These are phyloP conservation scores for cucumber (Cucumis sativus) DNA, from an alignment of 306 rosid genomes.

Conservation along the genomic window DNA sequence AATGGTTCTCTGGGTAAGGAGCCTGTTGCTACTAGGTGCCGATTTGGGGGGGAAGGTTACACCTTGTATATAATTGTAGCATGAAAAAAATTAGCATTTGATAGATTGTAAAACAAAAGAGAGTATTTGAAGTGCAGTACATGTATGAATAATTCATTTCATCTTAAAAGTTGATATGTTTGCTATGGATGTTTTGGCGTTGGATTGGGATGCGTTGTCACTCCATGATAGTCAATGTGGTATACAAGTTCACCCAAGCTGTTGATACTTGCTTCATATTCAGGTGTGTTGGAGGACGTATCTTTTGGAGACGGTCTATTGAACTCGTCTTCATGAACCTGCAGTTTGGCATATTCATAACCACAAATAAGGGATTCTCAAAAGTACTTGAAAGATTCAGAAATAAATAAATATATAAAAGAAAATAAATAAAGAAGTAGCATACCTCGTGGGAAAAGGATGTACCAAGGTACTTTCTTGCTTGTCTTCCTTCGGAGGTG, in stretches of 20 bases:
- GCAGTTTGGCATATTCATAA: constrained; percentile 22
- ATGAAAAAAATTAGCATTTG: neutral
- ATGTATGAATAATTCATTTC: neutral
- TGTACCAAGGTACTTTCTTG: constrained; percentile 36
- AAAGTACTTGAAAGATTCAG: neutral
- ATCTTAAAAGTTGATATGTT: neutral
- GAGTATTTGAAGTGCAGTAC: constrained; percentile 2
- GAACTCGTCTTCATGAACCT: constrained; percentile 35
- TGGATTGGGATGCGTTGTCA: constrained; percentile 74
- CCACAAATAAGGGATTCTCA: neutral
- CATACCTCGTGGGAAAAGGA: constrained; percentile 6
- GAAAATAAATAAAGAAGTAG: neutral
- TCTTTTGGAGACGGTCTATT: constrained; percentile 17
- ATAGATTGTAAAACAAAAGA: neutral
- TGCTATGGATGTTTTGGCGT: constrained; percentile 62
- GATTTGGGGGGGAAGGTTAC: neutral
- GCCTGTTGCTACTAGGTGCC: neutral
- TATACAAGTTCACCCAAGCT: constrained; percentile 41
- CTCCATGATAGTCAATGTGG: constrained; percentile 85
- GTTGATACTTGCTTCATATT: constrained; percentile 18
- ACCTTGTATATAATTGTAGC: neutral
- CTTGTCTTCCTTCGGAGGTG: constrained; percentile 6
- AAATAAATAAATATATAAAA: neutral
- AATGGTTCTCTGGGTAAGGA: neutral
- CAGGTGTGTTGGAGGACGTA: constrained; percentile 18